phyloP scores from a whole-genome alignment of 441 rosid species.

The Pelargonium citronellum region DNA sequence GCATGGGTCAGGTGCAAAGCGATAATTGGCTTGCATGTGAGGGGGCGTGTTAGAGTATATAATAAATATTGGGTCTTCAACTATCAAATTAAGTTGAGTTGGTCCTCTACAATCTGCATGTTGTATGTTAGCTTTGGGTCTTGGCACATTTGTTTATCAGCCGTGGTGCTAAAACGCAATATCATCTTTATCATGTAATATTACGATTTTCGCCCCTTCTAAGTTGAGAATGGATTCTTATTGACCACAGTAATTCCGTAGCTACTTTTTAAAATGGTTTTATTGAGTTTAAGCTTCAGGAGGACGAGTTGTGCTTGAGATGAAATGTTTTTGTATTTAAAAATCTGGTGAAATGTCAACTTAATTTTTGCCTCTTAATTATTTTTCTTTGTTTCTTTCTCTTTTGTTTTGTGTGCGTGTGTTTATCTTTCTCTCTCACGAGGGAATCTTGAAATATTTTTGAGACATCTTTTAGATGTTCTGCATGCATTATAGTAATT shows the following conservation, averaged over 20 bases:
- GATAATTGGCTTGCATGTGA: no score
- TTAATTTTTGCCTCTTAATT: not conserved
- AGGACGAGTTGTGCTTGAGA: not conserved
- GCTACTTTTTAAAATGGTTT: not conserved
- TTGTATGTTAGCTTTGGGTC: not conserved
- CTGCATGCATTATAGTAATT: slow-evolving; percentile 12
- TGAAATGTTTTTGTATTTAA: not conserved
- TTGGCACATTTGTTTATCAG: not conserved
- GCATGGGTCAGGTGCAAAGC: no score
- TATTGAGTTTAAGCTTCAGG: not conserved
- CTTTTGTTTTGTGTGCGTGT: not conserved
- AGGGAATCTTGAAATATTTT: not conserved
- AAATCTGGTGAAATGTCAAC: not conserved
- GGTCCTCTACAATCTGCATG: no score
- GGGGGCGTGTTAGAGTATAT: no score
- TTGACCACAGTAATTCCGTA: not conserved
- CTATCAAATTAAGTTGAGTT: no score
- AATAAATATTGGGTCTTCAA: no score
- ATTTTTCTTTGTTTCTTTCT: no score
- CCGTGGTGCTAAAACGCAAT: not conserved
- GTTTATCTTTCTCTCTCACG: not conserved
- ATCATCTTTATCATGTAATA: not conserved
- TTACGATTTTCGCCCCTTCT: not conserved
- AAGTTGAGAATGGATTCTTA: not conserved
- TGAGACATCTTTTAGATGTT: slow-evolving; percentile 9